Base-by-base conservation (phyloP, 108 stramenopile species). In the Pseudonitzschia multiseries region DNA sequence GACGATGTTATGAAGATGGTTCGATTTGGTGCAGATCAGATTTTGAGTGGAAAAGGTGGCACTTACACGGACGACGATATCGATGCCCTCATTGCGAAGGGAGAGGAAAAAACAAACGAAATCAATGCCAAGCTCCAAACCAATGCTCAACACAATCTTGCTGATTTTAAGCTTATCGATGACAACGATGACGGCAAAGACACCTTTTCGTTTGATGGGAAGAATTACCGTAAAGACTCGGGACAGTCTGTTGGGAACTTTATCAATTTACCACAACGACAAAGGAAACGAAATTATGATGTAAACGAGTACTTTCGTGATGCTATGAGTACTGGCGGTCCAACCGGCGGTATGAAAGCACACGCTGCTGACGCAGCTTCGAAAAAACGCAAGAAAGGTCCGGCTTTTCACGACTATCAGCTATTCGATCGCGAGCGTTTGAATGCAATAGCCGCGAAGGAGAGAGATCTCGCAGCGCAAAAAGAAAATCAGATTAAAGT, bases 1-100 rank as follows among this genome's bases (percentile, higher is more conserved):
- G 89, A 88, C 31, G 99, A 99, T 62, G 84, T 99, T 33, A 96
- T 98, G 98, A 87, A 93, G 69, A 98, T 99, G 97, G 99, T 99
- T 28, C 86, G 86, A 57, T 98, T 98, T 76, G 98, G 98, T 22
- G 98, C 98, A 15, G 98, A 99, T 81, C 95, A 97, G 74, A 98
- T 99, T 79, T 79, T 96, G 60, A 95, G 86, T 64, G 87, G 91
- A 24, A 88, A 82, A 60, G 86, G 85, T 28, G 93, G 87, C 17
- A 86, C 91, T 10, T 89, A 96, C 75, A 96, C 96, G 15, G 96
- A 97, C 64, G 96, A 98, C 72, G 97, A 98, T 81, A 97, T 99
- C 66, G 98, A 99, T 81, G 94, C 93, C 20, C 85, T 99, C 68
- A 96, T 99, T 73, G 88, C 87, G 26, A 93, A 84, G 80, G 97